These are phyloP conservation scores for Blastobotrys robertii DNA, from an alignment of 805 yeast species.

Conservation along the genomic window DNA sequence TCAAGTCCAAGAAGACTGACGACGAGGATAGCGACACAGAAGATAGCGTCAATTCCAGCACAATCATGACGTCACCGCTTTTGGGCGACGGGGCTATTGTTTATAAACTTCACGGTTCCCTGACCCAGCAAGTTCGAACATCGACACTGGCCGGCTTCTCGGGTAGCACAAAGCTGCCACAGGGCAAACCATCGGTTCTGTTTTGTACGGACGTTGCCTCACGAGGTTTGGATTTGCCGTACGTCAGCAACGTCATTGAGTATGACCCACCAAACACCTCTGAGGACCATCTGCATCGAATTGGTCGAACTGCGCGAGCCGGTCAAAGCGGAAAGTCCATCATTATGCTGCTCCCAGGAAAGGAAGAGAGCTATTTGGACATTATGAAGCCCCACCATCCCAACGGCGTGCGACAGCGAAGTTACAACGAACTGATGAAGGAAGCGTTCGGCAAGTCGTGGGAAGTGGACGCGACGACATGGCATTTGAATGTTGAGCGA, in stretches of 20 bases:
- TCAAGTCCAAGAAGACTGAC: background rate
- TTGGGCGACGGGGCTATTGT: constrained; percentile 39
- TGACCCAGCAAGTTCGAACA: constrained; percentile 75
- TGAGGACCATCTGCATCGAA: constrained; percentile 92
- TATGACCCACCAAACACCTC: constrained; percentile 91
- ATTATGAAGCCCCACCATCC: constrained; percentile 50
- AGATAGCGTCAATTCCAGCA: constrained; percentile 25
- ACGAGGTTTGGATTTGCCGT: constrained; percentile 89
- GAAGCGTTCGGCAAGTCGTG: constrained; percentile 41
- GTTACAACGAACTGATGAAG: constrained; percentile 32
- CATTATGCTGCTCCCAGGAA: constrained; percentile 77
- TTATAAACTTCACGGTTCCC: constrained; percentile 81
- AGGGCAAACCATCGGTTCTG: constrained; percentile 48
- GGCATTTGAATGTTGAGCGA: constrained; percentile 87
- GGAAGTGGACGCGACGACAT: constrained; percentile 93
- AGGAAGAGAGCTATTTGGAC: constrained; percentile 74
- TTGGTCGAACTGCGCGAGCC: constrained; percentile 98
- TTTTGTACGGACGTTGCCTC: constrained; percentile 98
- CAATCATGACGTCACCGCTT: constrained; percentile 45
- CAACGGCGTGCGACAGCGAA: constrained; percentile 39
- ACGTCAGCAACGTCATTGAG: constrained; percentile 77
- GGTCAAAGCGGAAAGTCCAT: constrained; percentile 75
- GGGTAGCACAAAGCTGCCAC: constrained; percentile 14
- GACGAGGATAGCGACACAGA: constrained; percentile 27
- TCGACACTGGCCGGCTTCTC: constrained; percentile 58